phyloP scores from a whole-genome alignment of 176 grass and related monocot genomes.

The Aegilops tauschii region DNA sequence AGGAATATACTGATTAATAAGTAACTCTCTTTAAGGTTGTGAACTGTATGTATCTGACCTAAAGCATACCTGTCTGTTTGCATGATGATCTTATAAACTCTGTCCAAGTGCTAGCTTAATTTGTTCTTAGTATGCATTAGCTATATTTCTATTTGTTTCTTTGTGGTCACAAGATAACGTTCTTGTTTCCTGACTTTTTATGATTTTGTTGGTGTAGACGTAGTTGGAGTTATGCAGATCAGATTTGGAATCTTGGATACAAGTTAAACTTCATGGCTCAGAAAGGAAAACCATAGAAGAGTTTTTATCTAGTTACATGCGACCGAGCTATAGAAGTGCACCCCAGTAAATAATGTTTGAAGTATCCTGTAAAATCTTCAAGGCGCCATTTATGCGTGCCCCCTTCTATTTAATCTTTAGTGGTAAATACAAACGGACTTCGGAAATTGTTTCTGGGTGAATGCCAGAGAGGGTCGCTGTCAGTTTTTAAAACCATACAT shows the following conservation, averaged over 20 bases:
- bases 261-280: neutral
- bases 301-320: conserved; percentile 1
- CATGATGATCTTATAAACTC: conserved; percentile 5
- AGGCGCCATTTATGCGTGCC: neutral
- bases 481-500: neutral
- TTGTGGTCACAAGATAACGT: neutral
- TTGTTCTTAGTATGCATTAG: conserved; percentile 9
- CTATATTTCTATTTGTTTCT: neutral
- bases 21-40: conserved; percentile 21
- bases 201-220: conserved; percentile 5
- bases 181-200: conserved; percentile 18
- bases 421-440: neutral
- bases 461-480: neutral
- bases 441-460: neutral
- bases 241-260: neutral
- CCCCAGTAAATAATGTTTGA: conserved; percentile 10
- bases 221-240: neutral
- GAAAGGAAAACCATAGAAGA: conserved; percentile 15
- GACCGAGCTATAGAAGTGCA: neutral
- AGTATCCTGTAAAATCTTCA: neutral
- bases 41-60: neutral
- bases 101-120: conserved; percentile 5
- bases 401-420: conserved; percentile 3
- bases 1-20: conserved; percentile 16
- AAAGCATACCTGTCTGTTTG: neutral